Evolutionary conservation across 2,329 filamentous ascomycete genomes (phyloP).

Genomic region (Colletotrichum tanaceti): DNA sequence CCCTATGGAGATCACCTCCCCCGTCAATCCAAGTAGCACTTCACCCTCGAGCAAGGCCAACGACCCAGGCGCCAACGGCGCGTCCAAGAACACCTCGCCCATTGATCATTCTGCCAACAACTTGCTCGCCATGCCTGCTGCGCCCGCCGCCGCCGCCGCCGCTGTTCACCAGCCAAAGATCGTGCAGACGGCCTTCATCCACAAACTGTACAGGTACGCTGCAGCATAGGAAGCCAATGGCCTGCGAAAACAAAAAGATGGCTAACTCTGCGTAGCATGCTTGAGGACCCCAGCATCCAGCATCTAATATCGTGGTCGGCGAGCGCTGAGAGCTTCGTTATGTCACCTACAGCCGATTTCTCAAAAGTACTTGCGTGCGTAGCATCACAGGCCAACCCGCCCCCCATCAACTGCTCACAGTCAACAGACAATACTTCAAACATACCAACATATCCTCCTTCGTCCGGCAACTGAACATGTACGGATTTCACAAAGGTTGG

Average conservation of each 20-base stretch:
- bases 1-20: slow-evolving; percentile 71
- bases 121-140: slow-evolving; percentile 62
- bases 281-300: slow-evolving; percentile 92
- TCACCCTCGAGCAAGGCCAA: slow-evolving; percentile 35
- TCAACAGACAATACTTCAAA: slow-evolving; percentile 92
- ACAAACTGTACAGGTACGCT: slow-evolving; percentile 96
- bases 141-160: slow-evolving; percentile 69
- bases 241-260: neutral
- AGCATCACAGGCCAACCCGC: slow-evolving; percentile 35
- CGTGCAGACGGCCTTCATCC: slow-evolving; percentile 97
- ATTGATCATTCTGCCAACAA: slow-evolving; percentile 52
- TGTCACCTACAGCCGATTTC: slow-evolving; percentile 97
- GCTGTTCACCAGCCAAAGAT: slow-evolving; percentile 95
- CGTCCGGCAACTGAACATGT: slow-evolving; percentile 98
- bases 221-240: neutral
- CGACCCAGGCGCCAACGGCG: slow-evolving; percentile 45
- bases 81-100: slow-evolving; percentile 51
- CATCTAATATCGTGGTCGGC: slow-evolving; percentile 97
- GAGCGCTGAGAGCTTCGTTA: slow-evolving; percentile 96
- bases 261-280: slow-evolving; percentile 74
- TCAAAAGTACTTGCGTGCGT: slow-evolving; percentile 97
- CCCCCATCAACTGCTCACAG: neutral
- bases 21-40: slow-evolving; percentile 53
- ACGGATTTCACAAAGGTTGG: slow-evolving; percentile 97
- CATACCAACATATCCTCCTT: slow-evolving; percentile 99